Percentiles rank a stretch among this genome's conserved stretches.
These are phyloP conservation scores for Vitis amurensis DNA, from an alignment of 164 flowering plant species.

Conservation along the genomic window DNA sequence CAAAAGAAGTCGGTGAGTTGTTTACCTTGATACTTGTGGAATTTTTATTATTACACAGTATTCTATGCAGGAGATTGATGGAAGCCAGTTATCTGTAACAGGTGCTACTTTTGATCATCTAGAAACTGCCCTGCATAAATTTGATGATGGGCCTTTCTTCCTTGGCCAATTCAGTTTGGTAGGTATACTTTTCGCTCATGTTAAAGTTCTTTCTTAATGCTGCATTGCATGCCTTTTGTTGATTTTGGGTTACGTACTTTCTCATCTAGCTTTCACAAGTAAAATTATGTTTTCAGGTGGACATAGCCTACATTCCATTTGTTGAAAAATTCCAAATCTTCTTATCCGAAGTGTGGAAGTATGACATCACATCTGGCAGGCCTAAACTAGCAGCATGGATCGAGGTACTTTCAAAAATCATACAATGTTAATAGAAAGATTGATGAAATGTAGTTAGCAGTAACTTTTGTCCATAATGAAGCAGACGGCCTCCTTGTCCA, in stretches of 20 bases:
- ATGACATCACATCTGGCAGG: conserved; percentile 53
- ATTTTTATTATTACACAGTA: neutral
- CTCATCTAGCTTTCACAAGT: neutral
- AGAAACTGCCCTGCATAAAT: conserved; percentile 74
- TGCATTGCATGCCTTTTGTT: too few relatives aligned
- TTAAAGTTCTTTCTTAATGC: neutral
- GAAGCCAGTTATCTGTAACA: conserved; percentile 23
- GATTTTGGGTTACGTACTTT: neutral
- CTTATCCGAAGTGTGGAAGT: conserved; percentile 36
- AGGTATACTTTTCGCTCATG: conserved; percentile 8
- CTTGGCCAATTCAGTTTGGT: conserved; percentile 87
- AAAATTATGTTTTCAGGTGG: conserved; percentile 39
- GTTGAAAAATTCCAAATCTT: conserved; percentile 50
- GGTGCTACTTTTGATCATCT: conserved; percentile 70
- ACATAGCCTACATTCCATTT: conserved; percentile 52
- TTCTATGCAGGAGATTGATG: neutral
- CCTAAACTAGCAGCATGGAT: conserved; percentile 59
- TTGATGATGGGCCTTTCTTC: conserved; percentile 92
- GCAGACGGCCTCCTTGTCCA: too few relatives aligned
- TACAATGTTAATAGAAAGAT: too few relatives aligned
- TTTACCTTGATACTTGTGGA: neutral
- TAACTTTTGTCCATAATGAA: too few relatives aligned
- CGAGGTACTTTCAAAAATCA: conserved; percentile 35
- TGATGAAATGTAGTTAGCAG: too few relatives aligned
- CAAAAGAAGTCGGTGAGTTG: conserved; percentile 45